Percentiles rank a stretch among this genome's conserved stretches.
phyloP scores from a whole-genome alignment of 164 flowering plant genomes.

The Protea cynaroides region DNA sequence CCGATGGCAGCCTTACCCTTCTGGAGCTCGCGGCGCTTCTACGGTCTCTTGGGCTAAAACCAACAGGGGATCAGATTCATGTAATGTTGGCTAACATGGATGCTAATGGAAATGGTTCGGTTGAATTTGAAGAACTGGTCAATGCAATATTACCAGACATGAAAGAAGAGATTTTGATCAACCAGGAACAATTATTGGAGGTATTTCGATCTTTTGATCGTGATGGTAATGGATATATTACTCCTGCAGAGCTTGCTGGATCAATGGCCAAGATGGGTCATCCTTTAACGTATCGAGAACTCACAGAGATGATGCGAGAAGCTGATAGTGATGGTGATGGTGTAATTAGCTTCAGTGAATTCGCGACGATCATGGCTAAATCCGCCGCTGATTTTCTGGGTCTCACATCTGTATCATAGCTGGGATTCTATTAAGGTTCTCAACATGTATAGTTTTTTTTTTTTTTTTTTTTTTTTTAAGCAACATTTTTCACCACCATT shows the following conservation, averaged over 20 bases:
- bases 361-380: slow-evolving; percentile 55
- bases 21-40: slow-evolving; percentile 88
- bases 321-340: slow-evolving; percentile 85
- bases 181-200: slow-evolving; percentile 64
- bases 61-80: slow-evolving; percentile 69
- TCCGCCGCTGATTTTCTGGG: slow-evolving; percentile 68
- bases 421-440: too few species aligned
- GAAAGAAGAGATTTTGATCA: slow-evolving; percentile 36
- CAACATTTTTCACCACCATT: too few species aligned
- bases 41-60: slow-evolving; percentile 76
- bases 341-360: slow-evolving; percentile 66
- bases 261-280: slow-evolving; percentile 93
- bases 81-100: slow-evolving; percentile 50
- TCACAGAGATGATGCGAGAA: slow-evolving; percentile 65
- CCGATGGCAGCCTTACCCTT: slow-evolving; percentile 85
- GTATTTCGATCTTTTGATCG: slow-evolving; percentile 65
- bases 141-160: slow-evolving; percentile 49
- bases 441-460: too few species aligned
- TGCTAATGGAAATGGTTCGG: slow-evolving; percentile 59
- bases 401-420: slow-evolving; percentile 17
- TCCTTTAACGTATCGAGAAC: slow-evolving; percentile 59
- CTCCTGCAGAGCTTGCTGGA: slow-evolving; percentile 78
- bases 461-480: too few species aligned
- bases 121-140: slow-evolving; percentile 74
- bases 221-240: slow-evolving; percentile 83